Evolutionary conservation across 108 stramenopile species (phyloP), one percentile per base, ranked within the genome.

Genomic region (Skeletonema marinoi): DNA sequence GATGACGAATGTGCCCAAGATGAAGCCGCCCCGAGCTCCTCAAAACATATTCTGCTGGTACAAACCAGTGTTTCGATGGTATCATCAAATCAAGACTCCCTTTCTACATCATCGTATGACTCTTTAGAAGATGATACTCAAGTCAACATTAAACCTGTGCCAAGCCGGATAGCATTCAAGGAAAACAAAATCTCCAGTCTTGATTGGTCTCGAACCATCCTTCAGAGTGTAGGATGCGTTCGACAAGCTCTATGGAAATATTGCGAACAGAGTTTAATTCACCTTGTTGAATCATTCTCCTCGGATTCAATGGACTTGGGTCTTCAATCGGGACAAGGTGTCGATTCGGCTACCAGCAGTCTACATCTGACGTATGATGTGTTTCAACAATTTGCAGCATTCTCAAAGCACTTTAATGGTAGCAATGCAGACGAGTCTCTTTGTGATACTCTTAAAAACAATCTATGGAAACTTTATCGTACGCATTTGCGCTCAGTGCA

Each of bases 401-500:
- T 83, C 54, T 77, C 75, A 17, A 29, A 42, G 30, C 39, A 63
- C 38, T 83, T 77, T 65, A 50, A 73, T 16, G 66, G 70, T 21
- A 71, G 73, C 29, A 38, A 42, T n/a, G 35, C 58, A n/a, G 78
- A 76, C n/a, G 67, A 75, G 12, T 46, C 42, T 69, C 36, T 51
- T 21, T 80, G 78, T 41, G 38, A 14, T 30, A 32, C 62, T 33
- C 67, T 85, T 5, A 46, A 71, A 41, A 54, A 65, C 9, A 69
- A 71, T 60, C 71, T 90, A 14, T 62, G 60, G 59, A 54, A 84
- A 42, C 32, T 90, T 0, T 88, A 73, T 75, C 77, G 50, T 16
- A 66, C 36, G 21, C 88, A 95, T 68, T 58, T 95, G 17, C 87
- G 89, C 21, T 65, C 77, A 30, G 78, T 92, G 51, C 91, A 93